phyloP scores from a whole-genome alignment of 1,139 yeast genomes.

The Scheffersomyces titani region DNA sequence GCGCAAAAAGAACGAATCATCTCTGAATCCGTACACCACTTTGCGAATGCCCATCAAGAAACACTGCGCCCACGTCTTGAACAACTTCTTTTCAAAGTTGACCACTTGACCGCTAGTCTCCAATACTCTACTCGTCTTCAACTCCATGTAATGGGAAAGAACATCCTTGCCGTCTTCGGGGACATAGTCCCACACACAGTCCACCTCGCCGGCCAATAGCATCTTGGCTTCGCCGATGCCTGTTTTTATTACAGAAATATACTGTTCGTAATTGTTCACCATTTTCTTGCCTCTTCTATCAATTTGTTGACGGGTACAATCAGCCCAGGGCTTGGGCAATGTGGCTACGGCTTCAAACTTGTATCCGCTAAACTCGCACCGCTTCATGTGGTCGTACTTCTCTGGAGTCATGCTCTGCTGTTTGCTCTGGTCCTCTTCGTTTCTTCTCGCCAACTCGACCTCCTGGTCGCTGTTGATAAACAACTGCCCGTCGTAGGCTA shows the following conservation, averaged over 20 bases:
- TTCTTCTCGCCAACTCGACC: constrained; percentile 31
- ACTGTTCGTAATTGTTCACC: constrained; percentile 76
- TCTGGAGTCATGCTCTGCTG: constrained; percentile 29
- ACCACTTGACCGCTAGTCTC: constrained; percentile 52
- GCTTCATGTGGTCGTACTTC: constrained; percentile 35
- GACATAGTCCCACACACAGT: constrained; percentile 80
- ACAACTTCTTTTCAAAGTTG: constrained; percentile 70
- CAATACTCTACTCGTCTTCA: constrained; percentile 69
- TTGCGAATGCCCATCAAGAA: constrained; percentile 81
- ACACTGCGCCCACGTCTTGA: constrained; percentile 91
- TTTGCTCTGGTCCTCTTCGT: constrained; percentile 23
- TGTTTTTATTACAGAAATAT: constrained; percentile 73
- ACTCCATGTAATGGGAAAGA: constrained; percentile 77
- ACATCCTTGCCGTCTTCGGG: constrained; percentile 55
- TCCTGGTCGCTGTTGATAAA: constrained; percentile 68
- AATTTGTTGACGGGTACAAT: constrained; percentile 61
- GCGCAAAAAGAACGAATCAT: constrained; percentile 61
- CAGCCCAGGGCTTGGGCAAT: constrained; percentile 73
- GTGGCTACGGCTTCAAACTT: constrained; percentile 85
- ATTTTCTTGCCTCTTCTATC: constrained; percentile 60
- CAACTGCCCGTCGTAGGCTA: constrained; percentile 78
- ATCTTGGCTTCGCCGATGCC: constrained; percentile 77
- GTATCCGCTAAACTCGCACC: constrained; percentile 68
- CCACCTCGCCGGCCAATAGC: constrained; percentile 87
- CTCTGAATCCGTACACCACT: constrained; percentile 84